A percentile compares a stretch with the other conserved stretches of the same genome.
Evolutionary conservation across 2,329 filamentous ascomycete species (phyloP).

Genomic region (Emmonsiellopsis sp.): DNA sequence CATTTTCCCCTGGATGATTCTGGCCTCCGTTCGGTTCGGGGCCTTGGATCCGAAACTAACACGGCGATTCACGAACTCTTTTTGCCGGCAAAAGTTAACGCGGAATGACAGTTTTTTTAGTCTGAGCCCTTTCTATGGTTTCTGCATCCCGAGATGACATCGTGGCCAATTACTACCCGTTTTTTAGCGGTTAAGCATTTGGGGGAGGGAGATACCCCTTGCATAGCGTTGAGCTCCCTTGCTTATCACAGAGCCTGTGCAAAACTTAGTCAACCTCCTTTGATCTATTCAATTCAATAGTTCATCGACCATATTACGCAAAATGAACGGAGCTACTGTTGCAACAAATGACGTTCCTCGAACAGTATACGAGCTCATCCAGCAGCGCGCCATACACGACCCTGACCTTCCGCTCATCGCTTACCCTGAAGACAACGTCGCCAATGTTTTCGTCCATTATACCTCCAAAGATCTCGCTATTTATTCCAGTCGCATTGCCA

Average conservation of each 20-base stretch:
- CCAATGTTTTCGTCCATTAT: neutral
- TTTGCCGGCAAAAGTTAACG: too few species aligned
- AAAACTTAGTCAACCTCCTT: neutral
- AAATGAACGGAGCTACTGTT: neutral
- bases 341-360: neutral
- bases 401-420: neutral
- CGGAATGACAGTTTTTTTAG: neutral
- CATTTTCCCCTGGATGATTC: too few species aligned
- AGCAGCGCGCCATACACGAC: neutral
- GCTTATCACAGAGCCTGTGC: too few species aligned
- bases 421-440: neutral
- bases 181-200: too few species aligned
- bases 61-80: too few species aligned
- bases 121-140: neutral
- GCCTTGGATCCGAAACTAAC: neutral
- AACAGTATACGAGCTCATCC: neutral
- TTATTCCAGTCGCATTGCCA: neutral
- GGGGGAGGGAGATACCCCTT: too few species aligned
- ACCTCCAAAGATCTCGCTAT: neutral
- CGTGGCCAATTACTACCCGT: too few species aligned
- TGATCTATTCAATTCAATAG: neutral
- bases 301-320: neutral
- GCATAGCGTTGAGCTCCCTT: too few species aligned
- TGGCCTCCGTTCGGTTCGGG: neutral
- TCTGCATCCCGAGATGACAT: too few species aligned